Conservation (phyloP, 2,329 filamentous ascomycete genomes). For the Teratosphaeria gauchensis region DNA sequence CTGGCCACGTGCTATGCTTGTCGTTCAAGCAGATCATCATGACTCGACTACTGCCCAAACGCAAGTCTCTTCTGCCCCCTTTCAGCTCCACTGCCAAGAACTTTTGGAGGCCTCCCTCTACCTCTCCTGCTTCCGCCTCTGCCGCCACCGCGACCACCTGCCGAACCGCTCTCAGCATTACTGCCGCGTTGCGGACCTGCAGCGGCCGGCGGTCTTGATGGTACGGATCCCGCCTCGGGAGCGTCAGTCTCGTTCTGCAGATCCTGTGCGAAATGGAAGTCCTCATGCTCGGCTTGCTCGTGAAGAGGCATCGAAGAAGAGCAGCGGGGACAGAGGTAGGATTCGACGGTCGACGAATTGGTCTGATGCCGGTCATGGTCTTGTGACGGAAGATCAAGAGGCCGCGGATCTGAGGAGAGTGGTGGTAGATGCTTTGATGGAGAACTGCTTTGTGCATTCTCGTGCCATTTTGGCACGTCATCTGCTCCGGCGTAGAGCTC, state of each 20-base stretch:
- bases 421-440: background rate
- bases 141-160: slow-evolving; percentile 7
- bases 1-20: too few species aligned
- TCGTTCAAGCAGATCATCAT: too few species aligned
- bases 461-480: background rate
- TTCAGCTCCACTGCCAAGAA: slow-evolving; percentile 20
- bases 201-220: slow-evolving; percentile 10
- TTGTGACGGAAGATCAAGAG: background rate
- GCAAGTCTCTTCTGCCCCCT: slow-evolving; percentile 38
- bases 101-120: slow-evolving; percentile 28
- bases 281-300: slow-evolving; percentile 66
- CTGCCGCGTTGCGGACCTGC: slow-evolving; percentile 9
- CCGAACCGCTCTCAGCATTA: background rate
- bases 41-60: too few species aligned
- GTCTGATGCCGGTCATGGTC: background rate
- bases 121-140: slow-evolving; percentile 12
- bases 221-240: background rate
- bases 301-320: slow-evolving; percentile 45
- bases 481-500: slow-evolving; percentile 1
- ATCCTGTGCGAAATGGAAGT: slow-evolving; percentile 91
- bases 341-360: slow-evolving; percentile 13
- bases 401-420: background rate
- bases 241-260: slow-evolving; percentile 56
- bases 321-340: slow-evolving; percentile 56
- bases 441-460: background rate